Conservation (phyloP, 2,329 filamentous ascomycete species). For the Dendrostoma leiphaemia region DNA sequence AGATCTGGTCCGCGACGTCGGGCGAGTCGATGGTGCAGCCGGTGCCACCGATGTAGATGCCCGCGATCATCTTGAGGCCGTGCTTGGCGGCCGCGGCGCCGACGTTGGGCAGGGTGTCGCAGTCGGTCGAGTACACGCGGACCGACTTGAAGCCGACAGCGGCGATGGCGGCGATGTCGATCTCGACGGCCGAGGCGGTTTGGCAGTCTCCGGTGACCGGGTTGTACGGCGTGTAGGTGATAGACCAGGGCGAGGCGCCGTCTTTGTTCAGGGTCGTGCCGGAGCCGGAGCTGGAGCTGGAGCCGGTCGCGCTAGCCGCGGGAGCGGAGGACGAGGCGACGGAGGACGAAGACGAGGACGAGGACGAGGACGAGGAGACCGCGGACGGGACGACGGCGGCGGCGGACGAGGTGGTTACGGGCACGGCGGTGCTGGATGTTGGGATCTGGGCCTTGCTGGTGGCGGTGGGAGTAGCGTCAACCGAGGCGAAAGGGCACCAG, state of each 20-base stretch:
- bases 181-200: constrained; percentile 51
- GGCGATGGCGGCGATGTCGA: constrained; percentile 63
- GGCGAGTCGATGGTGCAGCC: constrained; percentile 56
- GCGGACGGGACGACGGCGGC: constrained; percentile 79
- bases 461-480: constrained; percentile 30
- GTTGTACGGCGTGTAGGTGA: constrained; percentile 78
- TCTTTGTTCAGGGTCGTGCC: constrained; percentile 32
- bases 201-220: constrained; percentile 61
- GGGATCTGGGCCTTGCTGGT: constrained; percentile 23
- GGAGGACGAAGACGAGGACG: constrained; percentile 24
- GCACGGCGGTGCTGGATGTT: constrained; percentile 27
- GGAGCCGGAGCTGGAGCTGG: constrained; percentile 22
- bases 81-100: constrained; percentile 64
- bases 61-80: constrained; percentile 78
- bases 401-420: constrained; percentile 34
- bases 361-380: constrained; percentile 57
- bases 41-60: constrained; percentile 76
- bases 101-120: constrained; percentile 74
- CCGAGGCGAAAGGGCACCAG: constrained; percentile 65
- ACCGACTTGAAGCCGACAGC: constrained; percentile 65
- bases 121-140: constrained; percentile 92
- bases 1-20: constrained; percentile 70
- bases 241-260: constrained; percentile 59
- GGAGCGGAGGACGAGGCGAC: constrained; percentile 27
- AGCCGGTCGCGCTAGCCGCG: constrained; percentile 23